Evolutionary conservation across 345 rosid species (phyloP), one percentile per base, ranked within the genome.

Genomic region (Melaleuca quinquenervia): DNA sequence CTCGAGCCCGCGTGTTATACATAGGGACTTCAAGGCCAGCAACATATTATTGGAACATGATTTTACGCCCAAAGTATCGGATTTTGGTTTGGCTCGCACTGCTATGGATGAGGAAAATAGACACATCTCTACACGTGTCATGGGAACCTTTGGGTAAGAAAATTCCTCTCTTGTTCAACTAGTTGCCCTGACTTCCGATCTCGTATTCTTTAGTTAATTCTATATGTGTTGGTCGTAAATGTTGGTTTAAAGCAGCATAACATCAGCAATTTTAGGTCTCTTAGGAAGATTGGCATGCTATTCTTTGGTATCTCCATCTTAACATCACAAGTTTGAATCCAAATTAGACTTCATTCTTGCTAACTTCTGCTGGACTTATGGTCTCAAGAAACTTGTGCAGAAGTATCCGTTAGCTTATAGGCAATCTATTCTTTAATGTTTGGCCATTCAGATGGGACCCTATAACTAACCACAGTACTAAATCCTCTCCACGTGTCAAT

Each of bases 61-160:
- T 90, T 96, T 94, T 89, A 96, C 95, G 0, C 97, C 99, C 86
- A 97, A 97, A 91, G 99, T 96, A 21, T 94, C 99, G 0, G 99
- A 97, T 89, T 97, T 97, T 84, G 99, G 99, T 88, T 91, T 97
- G 89, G 99, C 99, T 84, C 91, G 99, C 85, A 94, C 93, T 11
- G 98, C 99, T 75, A 82, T 96, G 86, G 99, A 97, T 52, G 99
- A 94, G 95, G 96, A 96, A 84, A 93, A 88, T 87, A 90, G 91
- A 82, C 98, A 97, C 89, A 97, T 97, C 89, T 97, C 99, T 6
- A 97, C 98, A 0, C 98, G 98, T 8, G 98, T 97, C 75, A 97
- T 97, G 99, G 99, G 99, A 86, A 97, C 99, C 24, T 97, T 97
- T 58, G 99, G 99, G 98, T 96, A 89, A 50, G 90, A 83, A 82